These are phyloP conservation scores for Pseudonitzschia multiseries DNA, from an alignment of 108 stramenopile genomes.

Conservation along the genomic window DNA sequence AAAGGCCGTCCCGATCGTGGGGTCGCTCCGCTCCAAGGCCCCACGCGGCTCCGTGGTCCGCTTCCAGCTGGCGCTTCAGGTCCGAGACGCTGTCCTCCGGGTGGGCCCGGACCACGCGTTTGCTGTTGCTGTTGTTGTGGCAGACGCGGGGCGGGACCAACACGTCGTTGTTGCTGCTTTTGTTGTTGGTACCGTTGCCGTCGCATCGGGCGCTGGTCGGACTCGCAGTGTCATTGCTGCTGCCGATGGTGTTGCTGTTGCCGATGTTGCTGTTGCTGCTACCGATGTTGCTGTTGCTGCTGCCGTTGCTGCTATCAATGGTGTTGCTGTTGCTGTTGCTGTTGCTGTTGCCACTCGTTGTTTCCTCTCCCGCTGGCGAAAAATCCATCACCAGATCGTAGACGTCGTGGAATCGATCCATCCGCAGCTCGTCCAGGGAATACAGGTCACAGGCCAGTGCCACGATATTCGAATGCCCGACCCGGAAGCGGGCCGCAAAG, in stretches of 20 bases:
- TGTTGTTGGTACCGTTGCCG: too few species aligned
- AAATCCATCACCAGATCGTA: conserved; percentile 13
- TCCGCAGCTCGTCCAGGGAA: conserved; percentile 29
- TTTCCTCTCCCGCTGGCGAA: neutral
- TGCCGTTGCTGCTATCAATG: too few species aligned
- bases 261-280: too few species aligned
- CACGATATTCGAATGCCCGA: conserved; percentile 29
- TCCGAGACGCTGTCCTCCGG: conserved; percentile 39
- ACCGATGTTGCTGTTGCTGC: too few species aligned
- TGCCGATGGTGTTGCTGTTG: too few species aligned
- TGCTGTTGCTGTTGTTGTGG: neutral
- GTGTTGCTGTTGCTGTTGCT: neutral
- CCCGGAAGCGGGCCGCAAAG: neutral
- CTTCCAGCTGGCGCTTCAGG: conserved; percentile 32
- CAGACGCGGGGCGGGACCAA: neutral
- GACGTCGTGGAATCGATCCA: conserved; percentile 29
- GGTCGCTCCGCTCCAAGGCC: neutral
- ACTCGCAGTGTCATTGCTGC: too few species aligned
- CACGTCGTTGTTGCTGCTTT: neutral
- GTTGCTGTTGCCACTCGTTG: neutral
- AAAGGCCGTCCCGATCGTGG: neutral
- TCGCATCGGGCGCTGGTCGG: too few species aligned
- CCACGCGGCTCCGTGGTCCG: conserved; percentile 23
- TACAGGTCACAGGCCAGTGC: conserved; percentile 39
- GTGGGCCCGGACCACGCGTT: conserved; percentile 15